These are phyloP conservation scores for Ophiosphaerella herpotricha DNA, from an alignment of 2,329 filamentous ascomycete species.

Conservation along the genomic window DNA sequence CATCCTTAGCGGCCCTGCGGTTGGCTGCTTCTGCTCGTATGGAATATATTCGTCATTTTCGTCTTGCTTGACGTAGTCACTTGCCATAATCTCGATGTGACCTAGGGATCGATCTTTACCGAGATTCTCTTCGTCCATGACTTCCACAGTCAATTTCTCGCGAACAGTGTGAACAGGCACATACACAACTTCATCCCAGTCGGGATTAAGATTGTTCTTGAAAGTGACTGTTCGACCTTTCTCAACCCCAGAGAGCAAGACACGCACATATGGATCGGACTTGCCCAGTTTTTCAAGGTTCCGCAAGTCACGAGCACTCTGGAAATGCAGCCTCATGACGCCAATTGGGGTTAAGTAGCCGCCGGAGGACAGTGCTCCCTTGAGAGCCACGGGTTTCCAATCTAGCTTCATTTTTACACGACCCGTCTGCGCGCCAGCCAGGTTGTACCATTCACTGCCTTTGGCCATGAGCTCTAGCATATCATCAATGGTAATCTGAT, in stretches of 20 bases:
- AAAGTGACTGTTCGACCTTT: conserved; percentile 94
- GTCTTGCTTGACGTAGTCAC: conserved; percentile 78
- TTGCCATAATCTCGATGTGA: conserved; percentile 73
- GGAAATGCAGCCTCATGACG: conserved; percentile 92
- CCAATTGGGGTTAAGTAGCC: conserved; percentile 94
- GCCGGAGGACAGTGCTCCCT: conserved; percentile 75
- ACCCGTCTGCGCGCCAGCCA: conserved; percentile 78
- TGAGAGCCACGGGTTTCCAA: conserved; percentile 92
- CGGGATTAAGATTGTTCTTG: conserved; percentile 91
- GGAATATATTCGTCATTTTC: conserved; percentile 81
- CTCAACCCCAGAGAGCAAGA: conserved; percentile 86
- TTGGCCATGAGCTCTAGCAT: conserved; percentile 89
- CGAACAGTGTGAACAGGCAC: conserved; percentile 83
- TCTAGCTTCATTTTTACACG: conserved; percentile 88
- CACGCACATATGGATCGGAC: conserved; percentile 90
- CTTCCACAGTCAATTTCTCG: conserved; percentile 85
- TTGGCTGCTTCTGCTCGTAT: conserved; percentile 73
- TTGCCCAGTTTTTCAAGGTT: conserved; percentile 96
- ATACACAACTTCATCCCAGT: conserved; percentile 95
- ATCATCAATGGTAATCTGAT: conserved; percentile 94
- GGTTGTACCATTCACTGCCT: conserved; percentile 94
- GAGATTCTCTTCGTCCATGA: conserved; percentile 95
- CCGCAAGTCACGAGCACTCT: conserved; percentile 78
- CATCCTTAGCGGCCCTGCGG: conserved; percentile 71
- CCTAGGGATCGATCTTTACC: conserved; percentile 90